Conservation (phyloP, 2,329 filamentous ascomycete species). For the Calonectria leucothoes region DNA sequence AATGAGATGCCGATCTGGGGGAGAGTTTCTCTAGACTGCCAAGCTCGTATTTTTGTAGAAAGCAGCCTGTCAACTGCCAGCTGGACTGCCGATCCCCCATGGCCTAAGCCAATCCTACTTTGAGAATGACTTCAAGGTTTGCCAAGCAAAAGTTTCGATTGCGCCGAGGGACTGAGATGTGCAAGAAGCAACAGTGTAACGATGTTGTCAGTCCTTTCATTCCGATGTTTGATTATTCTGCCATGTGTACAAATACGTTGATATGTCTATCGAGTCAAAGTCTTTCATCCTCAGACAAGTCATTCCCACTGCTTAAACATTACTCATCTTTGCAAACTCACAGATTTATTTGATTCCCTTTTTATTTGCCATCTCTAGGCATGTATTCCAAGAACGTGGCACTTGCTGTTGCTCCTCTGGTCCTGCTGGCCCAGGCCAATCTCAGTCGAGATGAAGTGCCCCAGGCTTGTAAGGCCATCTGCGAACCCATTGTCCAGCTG, state of each 20-base stretch:
- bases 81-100: not conserved
- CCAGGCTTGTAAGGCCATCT: not conserved
- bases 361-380: too few relatives aligned
- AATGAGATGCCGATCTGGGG: not conserved
- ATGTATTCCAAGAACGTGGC: not conserved
- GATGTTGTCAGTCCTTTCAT: not conserved
- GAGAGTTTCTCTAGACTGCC: not conserved
- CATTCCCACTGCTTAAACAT: not conserved
- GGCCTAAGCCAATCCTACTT: not conserved
- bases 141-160: not conserved
- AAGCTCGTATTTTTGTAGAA: not conserved
- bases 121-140: not conserved
- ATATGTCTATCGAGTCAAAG: too few relatives aligned
- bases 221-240: too few relatives aligned
- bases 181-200: not conserved
- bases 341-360: not conserved
- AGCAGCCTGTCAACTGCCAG: not conserved
- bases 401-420: not conserved
- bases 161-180: not conserved
- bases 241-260: not conserved
- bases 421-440: not conserved
- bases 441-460: not conserved
- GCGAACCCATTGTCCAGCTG: not conserved
- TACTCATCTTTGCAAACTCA: not conserved
- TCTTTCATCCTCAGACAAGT: not conserved